Base-by-base conservation (phyloP, 306 rosid genomes). In the Trifolium repens region DNA sequence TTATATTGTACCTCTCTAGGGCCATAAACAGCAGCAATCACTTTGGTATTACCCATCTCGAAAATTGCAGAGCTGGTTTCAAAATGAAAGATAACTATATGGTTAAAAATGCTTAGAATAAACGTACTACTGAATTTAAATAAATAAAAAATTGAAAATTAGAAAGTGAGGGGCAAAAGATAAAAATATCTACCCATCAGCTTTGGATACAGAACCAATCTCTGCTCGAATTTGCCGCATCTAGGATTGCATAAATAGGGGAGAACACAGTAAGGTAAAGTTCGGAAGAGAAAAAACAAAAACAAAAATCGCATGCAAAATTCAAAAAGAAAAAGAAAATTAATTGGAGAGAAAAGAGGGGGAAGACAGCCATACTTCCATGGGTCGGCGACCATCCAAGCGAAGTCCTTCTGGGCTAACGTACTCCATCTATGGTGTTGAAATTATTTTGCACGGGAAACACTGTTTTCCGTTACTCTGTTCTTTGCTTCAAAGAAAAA, bases 391-490 rank as follows among this genome's bases (percentile, higher is more conserved):
- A 26, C 98, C 98, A 61, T 93, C 97, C 71, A 86, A 77, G 68
- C 97, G 94, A 89, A 93, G 96, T 66, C 97, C 97, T 87, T 93
- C 98, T 4, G 98, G 97, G 88, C 84, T 91, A 47, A 93, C 94
- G 4, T 47, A 91, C 84, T 93, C 97, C 98, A 91, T 93, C 71
- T 81, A 74, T 32, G 40, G n/a, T 40, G 16, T 40, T 24, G 5
- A 58, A 10, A 40, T 8, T 22, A 43, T 7, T 66, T 42, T 42
- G 16, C 9, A 15, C 15, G 8, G 22, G 17, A 17, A 9, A 55
- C 14, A 76, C 26, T 34, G 72, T 80, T 70, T 35, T 69, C 9
- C 4, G 4, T 13, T 42, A 17, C 72, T 47, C 42, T 16, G 34
- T 27, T 30, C 59, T 73, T 59, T n/a, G 44, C 59, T 27, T 43